Percentiles rank a stretch among this genome's conserved stretches.
phyloP scores from a whole-genome alignment of 2,329 filamentous ascomycete species.

The Rhinocladiella similis region DNA sequence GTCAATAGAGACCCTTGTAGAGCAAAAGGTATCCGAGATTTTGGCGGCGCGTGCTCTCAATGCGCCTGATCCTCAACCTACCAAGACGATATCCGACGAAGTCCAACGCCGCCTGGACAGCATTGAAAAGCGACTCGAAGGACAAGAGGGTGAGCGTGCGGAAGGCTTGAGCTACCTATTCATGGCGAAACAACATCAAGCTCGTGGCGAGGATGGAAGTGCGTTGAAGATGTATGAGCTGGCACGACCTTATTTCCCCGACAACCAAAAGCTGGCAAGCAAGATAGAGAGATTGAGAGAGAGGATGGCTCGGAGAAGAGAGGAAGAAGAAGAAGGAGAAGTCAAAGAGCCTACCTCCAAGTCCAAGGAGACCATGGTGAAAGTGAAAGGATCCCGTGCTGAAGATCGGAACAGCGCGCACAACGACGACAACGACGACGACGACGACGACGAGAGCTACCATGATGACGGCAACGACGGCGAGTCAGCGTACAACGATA shows the following conservation, averaged over 20 bases:
- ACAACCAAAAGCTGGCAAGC: conserved; percentile 69
- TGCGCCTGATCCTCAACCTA: conserved; percentile 35
- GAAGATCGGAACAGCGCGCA: conserved; percentile 30
- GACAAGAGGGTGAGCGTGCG: conserved; percentile 70
- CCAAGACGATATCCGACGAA: conserved; percentile 67
- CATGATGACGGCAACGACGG: conserved; percentile 31
- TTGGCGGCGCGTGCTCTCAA: conserved; percentile 60
- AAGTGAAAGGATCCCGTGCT: not conserved
- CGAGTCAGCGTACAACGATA: conserved; percentile 36
- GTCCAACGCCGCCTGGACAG: conserved; percentile 79
- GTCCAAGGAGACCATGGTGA: conserved; percentile 2
- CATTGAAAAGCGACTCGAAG: conserved; percentile 81
- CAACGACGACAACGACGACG: conserved; percentile 23
- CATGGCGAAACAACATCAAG: conserved; percentile 90
- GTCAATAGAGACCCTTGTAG: conserved; percentile 86
- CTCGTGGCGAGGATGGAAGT: conserved; percentile 73
- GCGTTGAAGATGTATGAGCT: conserved; percentile 84
- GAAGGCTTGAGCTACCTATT: conserved; percentile 83
- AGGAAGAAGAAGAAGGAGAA: too few species aligned
- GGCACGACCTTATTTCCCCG: conserved; percentile 81
- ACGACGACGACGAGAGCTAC: conserved; percentile 26
- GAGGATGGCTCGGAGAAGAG: conserved; percentile 41
- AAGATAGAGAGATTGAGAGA: conserved; percentile 59
- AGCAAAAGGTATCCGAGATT: conserved; percentile 87
- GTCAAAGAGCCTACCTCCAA: conserved; percentile 32